These are phyloP conservation scores for Pestalotiopsis sp. DNA, from an alignment of 2,329 filamentous ascomycete genomes.

Conservation along the genomic window DNA sequence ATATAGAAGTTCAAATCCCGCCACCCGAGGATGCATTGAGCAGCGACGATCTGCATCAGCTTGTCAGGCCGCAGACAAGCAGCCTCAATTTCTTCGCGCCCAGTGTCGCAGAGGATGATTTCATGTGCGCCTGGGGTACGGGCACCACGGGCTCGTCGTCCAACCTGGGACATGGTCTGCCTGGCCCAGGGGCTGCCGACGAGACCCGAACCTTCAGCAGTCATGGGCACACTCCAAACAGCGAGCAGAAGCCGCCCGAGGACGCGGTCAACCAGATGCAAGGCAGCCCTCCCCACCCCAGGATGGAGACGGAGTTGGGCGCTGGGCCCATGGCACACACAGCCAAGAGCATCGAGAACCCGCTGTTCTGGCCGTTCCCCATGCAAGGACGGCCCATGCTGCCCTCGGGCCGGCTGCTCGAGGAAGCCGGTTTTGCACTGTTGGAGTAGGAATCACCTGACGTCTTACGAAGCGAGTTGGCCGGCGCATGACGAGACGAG, in stretches of 20 bases:
- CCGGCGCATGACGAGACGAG: no score
- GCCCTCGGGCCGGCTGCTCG: conserved; percentile 46
- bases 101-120: conserved; percentile 49
- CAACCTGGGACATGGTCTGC: neutral
- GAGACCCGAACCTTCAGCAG: neutral
- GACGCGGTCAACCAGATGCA: conserved; percentile 7
- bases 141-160: neutral
- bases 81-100: conserved; percentile 62
- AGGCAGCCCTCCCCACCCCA: neutral
- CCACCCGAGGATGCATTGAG: conserved; percentile 27
- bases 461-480: no score
- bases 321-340: conserved; percentile 18
- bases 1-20: conserved; percentile 52
- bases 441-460: conserved; percentile 25
- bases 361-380: conserved; percentile 63
- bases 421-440: conserved; percentile 54
- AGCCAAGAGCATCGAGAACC: conserved; percentile 49
- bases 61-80: conserved; percentile 49
- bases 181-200: neutral
- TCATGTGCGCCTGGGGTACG: conserved; percentile 49
- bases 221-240: neutral
- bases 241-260: conserved; percentile 1
- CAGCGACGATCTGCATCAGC: conserved; percentile 39
- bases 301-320: conserved; percentile 14
- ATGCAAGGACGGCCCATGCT: conserved; percentile 61